phyloP scores from a whole-genome alignment of 2,329 filamentous ascomycete genomes.

The Hypomyces rosellus region DNA sequence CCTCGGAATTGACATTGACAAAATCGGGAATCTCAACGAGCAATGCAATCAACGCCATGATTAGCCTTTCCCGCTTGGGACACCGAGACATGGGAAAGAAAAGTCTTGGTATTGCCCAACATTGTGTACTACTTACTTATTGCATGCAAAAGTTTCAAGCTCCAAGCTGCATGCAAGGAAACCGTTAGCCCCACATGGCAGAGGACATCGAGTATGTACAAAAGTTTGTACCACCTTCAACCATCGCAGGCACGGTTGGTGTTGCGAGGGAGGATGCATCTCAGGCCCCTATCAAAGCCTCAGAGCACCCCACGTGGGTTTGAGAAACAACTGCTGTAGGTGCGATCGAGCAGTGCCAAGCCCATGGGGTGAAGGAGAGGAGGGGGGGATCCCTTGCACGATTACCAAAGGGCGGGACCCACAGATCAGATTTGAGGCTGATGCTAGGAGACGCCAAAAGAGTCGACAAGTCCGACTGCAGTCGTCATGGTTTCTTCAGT shows the following conservation, averaged over 20 bases:
- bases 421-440: not conserved
- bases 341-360: not conserved
- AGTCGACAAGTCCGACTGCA: too few species aligned
- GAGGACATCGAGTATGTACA: not conserved
- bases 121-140: too few species aligned
- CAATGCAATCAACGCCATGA: not conserved
- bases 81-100: slow-evolving; percentile 5
- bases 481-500: too few species aligned
- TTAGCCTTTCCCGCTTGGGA: slow-evolving; percentile 4
- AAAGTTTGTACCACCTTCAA: not conserved
- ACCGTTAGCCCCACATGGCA: not conserved
- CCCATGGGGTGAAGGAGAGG: not conserved
- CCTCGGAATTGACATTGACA: not conserved
- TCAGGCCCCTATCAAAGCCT: slow-evolving; percentile 5
- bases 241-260: not conserved
- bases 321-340: not conserved
- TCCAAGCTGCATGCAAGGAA: not conserved
- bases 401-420: not conserved
- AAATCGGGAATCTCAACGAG: not conserved
- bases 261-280: not conserved
- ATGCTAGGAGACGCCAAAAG: too few species aligned
- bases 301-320: slow-evolving; percentile 7
- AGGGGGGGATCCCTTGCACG: not conserved
- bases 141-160: too few species aligned
- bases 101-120: not conserved